Evolutionary conservation across 2,329 filamentous ascomycete genomes (phyloP).

Genomic region (Colletotrichum eremochloae): DNA sequence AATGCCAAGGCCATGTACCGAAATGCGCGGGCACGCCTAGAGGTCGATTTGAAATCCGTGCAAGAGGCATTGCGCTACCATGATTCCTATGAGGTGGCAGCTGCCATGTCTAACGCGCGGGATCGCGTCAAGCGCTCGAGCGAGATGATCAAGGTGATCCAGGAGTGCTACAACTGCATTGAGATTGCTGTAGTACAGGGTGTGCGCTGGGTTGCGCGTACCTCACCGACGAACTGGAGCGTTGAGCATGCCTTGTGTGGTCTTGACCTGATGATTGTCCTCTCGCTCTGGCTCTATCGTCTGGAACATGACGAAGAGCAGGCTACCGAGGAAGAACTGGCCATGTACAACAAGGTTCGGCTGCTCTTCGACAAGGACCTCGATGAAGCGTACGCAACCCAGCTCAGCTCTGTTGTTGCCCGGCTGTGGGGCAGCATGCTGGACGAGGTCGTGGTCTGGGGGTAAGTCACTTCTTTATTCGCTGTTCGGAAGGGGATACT

Average conservation of each 20-base stretch:
- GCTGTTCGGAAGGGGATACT: slow-evolving; percentile 17
- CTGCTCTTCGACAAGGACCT: slow-evolving; percentile 92
- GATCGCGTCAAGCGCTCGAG: slow-evolving; percentile 94
- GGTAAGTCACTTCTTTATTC: slow-evolving; percentile 75
- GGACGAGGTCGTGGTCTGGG: slow-evolving; percentile 98
- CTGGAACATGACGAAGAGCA: slow-evolving; percentile 99
- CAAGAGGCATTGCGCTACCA: slow-evolving; percentile 98
- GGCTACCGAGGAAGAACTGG: slow-evolving; percentile 84
- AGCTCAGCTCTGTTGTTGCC: slow-evolving; percentile 95
- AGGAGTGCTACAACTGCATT: slow-evolving; percentile 97
- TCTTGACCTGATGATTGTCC: slow-evolving; percentile 96
- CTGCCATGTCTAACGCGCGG: slow-evolving; percentile 93
- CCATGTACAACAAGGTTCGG: slow-evolving; percentile 94
- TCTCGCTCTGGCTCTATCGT: slow-evolving; percentile 98
- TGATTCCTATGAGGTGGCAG: slow-evolving; percentile 95
- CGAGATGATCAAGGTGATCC: slow-evolving; percentile 98
- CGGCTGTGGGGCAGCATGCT: slow-evolving; percentile 98
- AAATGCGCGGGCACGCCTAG: slow-evolving; percentile 90
- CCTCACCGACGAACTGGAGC: slow-evolving; percentile 98
- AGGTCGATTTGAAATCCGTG: slow-evolving; percentile 95
- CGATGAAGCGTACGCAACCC: slow-evolving; percentile 82
- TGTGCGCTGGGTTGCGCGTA: slow-evolving; percentile 97
- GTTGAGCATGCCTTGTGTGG: slow-evolving; percentile 97
- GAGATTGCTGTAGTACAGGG: slow-evolving; percentile 95
- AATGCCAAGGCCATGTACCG: slow-evolving; percentile 98